Conservation (phyloP, 1,139 yeast genomes). For the Pichia sp. region DNA sequence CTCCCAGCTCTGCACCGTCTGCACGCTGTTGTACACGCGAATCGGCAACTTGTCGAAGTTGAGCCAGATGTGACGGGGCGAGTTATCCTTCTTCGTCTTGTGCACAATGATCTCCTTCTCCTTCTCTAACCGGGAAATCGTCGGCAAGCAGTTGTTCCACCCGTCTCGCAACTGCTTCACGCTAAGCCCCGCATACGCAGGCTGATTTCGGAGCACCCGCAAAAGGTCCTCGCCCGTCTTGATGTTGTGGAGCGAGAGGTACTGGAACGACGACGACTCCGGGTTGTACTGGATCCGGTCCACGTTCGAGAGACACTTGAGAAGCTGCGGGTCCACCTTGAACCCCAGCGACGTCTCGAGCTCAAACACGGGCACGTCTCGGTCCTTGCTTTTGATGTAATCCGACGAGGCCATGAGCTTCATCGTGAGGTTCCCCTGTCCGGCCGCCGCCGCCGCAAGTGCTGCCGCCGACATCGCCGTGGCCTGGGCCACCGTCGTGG, state of each 20-base stretch:
- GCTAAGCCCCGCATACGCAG: slow-evolving; percentile 81
- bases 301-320: slow-evolving; percentile 67
- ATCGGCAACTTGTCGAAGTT: slow-evolving; percentile 66
- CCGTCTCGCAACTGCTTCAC: slow-evolving; percentile 93
- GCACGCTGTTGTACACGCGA: slow-evolving; percentile 34
- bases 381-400: slow-evolving; percentile 65
- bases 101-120: slow-evolving; percentile 75
- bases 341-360: slow-evolving; percentile 52
- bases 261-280: slow-evolving; percentile 63
- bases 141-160: slow-evolving; percentile 87
- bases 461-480: slow-evolving; percentile 9
- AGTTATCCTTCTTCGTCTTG: slow-evolving; percentile 86
- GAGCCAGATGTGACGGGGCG: slow-evolving; percentile 90
- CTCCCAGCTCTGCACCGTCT: slow-evolving; percentile 27
- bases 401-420: slow-evolving; percentile 63
- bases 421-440: slow-evolving; percentile 26
- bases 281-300: slow-evolving; percentile 69
- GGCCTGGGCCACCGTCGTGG: slow-evolving; percentile 1
- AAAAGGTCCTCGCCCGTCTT: slow-evolving; percentile 75
- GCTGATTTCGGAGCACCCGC: slow-evolving; percentile 69
- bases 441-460: slow-evolving; percentile 10
- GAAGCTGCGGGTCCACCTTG: slow-evolving; percentile 45
- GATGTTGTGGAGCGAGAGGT: slow-evolving; percentile 84
- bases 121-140: slow-evolving; percentile 71
- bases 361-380: slow-evolving; percentile 62